Base-by-base conservation (phyloP, 176 grass and related monocot species). In the Cenchrus americanus region DNA sequence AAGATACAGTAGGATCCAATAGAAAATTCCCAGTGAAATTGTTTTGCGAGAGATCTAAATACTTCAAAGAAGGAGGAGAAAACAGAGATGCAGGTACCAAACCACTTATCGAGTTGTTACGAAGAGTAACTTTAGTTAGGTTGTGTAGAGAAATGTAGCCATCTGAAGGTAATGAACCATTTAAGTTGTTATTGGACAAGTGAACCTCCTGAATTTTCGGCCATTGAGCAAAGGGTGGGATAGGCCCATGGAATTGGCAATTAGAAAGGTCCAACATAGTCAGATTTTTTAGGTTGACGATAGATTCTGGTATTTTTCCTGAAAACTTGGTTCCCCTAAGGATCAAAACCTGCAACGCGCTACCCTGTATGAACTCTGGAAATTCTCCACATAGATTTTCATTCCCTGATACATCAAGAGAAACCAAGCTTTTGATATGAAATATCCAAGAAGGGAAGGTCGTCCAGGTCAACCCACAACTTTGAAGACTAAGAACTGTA, bases 71-170 rank as follows among this genome's bases (percentile, higher is more conserved):
- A 72, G 84, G 84, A 30, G 69, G 54, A 57, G 80, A 53, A 87
- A 93, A 89, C 65, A 93, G n/a, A 37, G 70, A 69, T 27, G 17
- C 53, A 22, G 91, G 87, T 60, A 87, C 74, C 26, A 23, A 30
- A 52, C 91, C 91, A 48, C 53, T 19, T 71, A 87, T 77, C 47
- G 76, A 89, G 54, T 93, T 93, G 19, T 74, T 78, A 10, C 21
- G 24, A 70, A 93, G 32, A 69, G 79, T 47, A 48, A 93, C 43
- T 2, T 10, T 40, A 4, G 63, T 80, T 21, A 93, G 80, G 42
- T 73, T 77, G 26, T 10, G 7, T 53, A 41, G 76, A 58, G 30
- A 7, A 3, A 21, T 2, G 13, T 73, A 78, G 34, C 72, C 82
- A 8, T 59, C 12, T 34, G 68, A 67, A 60, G 62, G 70, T 42